A percentile compares a stretch with the other conserved stretches of the same genome.
Conservation (phyloP, 805 yeast species). For the Dipodascus geniculatus region DNA sequence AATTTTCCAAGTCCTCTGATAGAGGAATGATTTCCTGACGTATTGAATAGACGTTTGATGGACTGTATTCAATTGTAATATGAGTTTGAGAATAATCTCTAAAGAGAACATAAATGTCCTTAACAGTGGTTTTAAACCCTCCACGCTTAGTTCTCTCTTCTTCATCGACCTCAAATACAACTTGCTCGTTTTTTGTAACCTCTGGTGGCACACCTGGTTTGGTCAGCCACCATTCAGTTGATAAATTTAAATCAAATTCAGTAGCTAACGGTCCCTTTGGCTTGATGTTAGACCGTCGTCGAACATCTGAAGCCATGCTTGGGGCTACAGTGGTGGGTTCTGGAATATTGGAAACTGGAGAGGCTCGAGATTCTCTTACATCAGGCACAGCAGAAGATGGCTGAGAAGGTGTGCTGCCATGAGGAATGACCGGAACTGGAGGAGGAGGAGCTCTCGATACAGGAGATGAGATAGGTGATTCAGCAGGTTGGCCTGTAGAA, state of each 20-base stretch:
- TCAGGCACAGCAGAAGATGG: background rate
- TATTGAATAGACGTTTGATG: background rate
- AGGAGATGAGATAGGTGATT: constrained; percentile 4
- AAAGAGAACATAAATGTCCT: constrained; percentile 62
- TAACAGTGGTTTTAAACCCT: constrained; percentile 35
- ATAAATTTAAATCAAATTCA: constrained; percentile 26
- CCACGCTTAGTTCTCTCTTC: constrained; percentile 44
- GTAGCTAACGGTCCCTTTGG: constrained; percentile 14
- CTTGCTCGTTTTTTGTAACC: constrained; percentile 34
- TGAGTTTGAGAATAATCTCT: constrained; percentile 60
- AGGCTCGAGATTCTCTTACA: background rate
- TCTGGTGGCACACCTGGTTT: constrained; percentile 44
- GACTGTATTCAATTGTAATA: constrained; percentile 39
- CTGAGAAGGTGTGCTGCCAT: background rate
- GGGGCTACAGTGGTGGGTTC: background rate
- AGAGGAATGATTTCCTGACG: background rate
- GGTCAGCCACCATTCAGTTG: constrained; percentile 56
- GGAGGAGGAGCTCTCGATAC: constrained; percentile 11
- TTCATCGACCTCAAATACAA: constrained; percentile 57
- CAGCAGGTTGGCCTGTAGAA: constrained; percentile 1
- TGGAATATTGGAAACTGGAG: background rate
- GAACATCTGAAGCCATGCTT: background rate
- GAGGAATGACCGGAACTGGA: background rate
- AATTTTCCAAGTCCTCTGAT: background rate
- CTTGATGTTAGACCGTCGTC: background rate